Conservation (phyloP, 2,329 filamentous ascomycete genomes). For the Cytospora paraplurivora region DNA sequence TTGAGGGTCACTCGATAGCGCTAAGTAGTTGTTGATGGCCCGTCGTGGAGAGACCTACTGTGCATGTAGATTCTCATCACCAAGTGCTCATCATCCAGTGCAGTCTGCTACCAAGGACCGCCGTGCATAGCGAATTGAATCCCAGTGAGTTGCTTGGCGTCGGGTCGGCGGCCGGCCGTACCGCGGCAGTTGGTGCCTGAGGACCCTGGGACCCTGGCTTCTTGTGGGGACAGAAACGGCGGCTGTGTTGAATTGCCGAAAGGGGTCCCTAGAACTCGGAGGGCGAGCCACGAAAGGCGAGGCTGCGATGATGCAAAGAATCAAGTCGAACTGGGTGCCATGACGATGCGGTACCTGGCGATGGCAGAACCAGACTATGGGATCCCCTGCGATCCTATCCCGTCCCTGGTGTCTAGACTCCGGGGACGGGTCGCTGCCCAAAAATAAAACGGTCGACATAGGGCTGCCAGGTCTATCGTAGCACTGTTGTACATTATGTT, state of each 20-base stretch:
- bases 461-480: conserved; percentile 17
- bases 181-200: not conserved
- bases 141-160: not conserved
- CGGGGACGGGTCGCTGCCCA: conserved; percentile 9
- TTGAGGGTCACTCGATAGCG: not conserved
- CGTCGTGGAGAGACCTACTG: not conserved
- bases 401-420: not conserved
- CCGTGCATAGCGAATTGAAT: not conserved
- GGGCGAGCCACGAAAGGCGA: conserved; percentile 7
- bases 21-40: not conserved
- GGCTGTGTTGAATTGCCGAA: conserved; percentile 13
- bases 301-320: conserved; percentile 16
- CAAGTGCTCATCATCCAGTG: not conserved
- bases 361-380: conserved; percentile 12
- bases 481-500: conserved; percentile 1
- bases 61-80: not conserved
- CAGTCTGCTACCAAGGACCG: not conserved
- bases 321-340: conserved; percentile 1
- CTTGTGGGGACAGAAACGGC: not conserved
- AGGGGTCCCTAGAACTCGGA: conserved; percentile 13
- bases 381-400: conserved; percentile 7
- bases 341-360: not conserved
- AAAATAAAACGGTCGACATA: not conserved
- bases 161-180: not conserved
- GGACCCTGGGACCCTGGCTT: not conserved